phyloP scores from a whole-genome alignment of 23 red algal species.

The Gracilariopsis chorda region DNA sequence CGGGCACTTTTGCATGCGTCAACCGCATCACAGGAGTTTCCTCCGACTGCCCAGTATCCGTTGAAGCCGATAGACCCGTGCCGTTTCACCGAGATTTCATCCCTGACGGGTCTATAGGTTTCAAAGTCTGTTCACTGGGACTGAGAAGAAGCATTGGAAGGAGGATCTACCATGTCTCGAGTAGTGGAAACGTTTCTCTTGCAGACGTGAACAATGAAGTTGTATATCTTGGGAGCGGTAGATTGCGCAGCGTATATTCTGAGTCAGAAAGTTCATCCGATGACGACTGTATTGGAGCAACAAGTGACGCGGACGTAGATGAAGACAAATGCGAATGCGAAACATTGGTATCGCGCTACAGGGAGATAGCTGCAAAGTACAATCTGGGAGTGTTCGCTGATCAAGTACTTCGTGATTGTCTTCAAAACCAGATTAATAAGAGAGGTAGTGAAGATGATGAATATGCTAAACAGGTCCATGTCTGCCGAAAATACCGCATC shows the following conservation, averaged over 20 bases:
- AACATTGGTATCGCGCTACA: neutral
- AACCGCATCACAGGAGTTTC: neutral
- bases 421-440: neutral
- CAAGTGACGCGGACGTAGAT: neutral
- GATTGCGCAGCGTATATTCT: neutral
- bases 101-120: too few relatives aligned
- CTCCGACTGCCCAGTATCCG: neutral
- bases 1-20: neutral
- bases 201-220: neutral
- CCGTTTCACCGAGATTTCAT: neutral
- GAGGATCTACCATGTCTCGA: neutral
- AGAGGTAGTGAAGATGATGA: neutral
- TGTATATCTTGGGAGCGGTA: neutral
- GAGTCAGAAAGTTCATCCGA: neutral
- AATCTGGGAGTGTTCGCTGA: neutral
- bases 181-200: neutral
- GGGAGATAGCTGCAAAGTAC: neutral
- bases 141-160: neutral
- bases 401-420: neutral
- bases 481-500: neutral
- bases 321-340: neutral
- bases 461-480: neutral
- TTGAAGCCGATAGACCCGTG: neutral
- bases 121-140: neutral
- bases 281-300: neutral